Evolutionary conservation across 345 rosid species (phyloP).

Genomic region (Hibiscus mutabilis): DNA sequence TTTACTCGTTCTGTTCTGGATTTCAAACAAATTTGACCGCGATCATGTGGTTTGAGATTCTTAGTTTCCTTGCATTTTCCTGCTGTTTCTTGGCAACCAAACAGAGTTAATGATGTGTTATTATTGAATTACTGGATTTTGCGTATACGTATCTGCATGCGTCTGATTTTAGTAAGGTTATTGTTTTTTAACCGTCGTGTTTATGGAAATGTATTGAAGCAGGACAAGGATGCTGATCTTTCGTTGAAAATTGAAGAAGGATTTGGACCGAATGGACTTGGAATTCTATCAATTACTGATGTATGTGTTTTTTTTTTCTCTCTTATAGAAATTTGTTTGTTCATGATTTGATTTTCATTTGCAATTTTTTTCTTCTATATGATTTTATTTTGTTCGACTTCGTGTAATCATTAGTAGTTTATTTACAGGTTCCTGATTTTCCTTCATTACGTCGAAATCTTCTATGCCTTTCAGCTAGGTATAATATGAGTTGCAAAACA

Average conservation of each 20-base stretch:
- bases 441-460: conserved; percentile 62
- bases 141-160: neutral
- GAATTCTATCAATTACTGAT: conserved; percentile 63
- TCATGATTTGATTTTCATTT: neutral
- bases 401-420: conserved; percentile 7
- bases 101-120: conserved; percentile 2
- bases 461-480: conserved; percentile 73
- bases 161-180: neutral
- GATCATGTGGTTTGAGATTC: neutral
- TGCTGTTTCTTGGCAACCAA: neutral
- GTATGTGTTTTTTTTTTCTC: conserved; percentile 22
- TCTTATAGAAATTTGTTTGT: neutral
- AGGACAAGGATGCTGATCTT: conserved; percentile 59
- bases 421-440: conserved; percentile 71
- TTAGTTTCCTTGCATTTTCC: conserved; percentile 6
- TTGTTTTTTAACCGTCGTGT: neutral
- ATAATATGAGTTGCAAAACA: conserved; percentile 20
- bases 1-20: neutral
- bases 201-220: conserved; percentile 15
- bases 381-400: conserved; percentile 6
- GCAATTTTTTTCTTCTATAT: neutral
- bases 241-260: conserved; percentile 73
- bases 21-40: neutral
- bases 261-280: conserved; percentile 81
- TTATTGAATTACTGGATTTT: neutral